Evolutionary conservation across 2,329 filamentous ascomycete genomes (phyloP), one percentile per base, ranked within the genome.

Genomic region (Aspergillus fumigatiaffinis): DNA sequence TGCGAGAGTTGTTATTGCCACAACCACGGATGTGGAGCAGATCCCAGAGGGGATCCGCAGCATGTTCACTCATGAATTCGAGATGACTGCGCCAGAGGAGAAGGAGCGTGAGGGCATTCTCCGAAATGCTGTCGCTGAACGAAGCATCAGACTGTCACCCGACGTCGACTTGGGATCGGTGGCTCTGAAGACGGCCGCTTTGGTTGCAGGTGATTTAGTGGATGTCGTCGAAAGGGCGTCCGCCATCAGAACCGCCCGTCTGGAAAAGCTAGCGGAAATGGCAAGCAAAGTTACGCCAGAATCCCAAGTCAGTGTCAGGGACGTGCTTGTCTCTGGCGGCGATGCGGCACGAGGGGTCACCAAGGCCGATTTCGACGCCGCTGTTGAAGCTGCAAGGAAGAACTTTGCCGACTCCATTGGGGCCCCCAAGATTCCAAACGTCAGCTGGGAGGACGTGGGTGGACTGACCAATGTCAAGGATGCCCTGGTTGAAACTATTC

Each of bases 381-480:
- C 94, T 0, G 93, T 99, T 3, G 93, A 97, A 58, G 91, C 92
- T 5, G 94, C 94, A 1, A 87, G 94, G 54, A 97, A 97, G 82
- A 97, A 97, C 75, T 99, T 99, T 72, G 93, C 94, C 5, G 94
- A 97, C 73, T 89, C 93, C 0, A 99, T 99, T 62, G 94, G 94
- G 25, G 94, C 94, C 4, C 94, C 94, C 2, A 97, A 97, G 82
- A 97, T 97, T 60, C 94, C 93, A 6, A 97, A 96, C 61, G 94
- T 99, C 6, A 88, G 88, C 23, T 99, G 93, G 93, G 89, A 93
- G 64, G 93, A 99, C 72, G 93, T 99, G 21, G 93, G 93, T 73
- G 93, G 94, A 51, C 82, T 97, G 32, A 87, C 89, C 29, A 92
- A 96, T 66, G 92, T 97, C 72, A 97, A 97, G 78, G 92, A 96